These are phyloP conservation scores for Auriscalpium vulgare DNA, from an alignment of 768 basidiomycete genomes.

Conservation along the genomic window DNA sequence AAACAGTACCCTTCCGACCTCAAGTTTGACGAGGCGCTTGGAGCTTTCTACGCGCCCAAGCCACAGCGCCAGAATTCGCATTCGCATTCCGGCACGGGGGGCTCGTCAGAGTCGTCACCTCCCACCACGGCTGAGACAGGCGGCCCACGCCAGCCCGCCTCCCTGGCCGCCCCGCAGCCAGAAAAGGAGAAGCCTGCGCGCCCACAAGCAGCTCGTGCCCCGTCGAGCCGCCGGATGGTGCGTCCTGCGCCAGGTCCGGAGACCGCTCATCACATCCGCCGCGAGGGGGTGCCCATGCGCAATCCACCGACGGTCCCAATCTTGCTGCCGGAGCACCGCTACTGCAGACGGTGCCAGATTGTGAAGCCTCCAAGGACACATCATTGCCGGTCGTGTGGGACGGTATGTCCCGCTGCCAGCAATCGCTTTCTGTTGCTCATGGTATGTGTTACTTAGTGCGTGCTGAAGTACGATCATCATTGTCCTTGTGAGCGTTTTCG, in stretches of 20 bases:
- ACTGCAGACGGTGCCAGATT: conserved; percentile 54
- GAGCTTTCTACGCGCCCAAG: no score
- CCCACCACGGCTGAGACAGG: background rate
- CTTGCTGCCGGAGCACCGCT: conserved; percentile 56
- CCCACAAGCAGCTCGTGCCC: no score
- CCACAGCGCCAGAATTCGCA: background rate
- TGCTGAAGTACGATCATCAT: conserved; percentile 82
- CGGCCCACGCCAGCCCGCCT: no score
- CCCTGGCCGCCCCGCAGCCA: no score
- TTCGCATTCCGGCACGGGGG: background rate
- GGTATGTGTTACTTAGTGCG: conserved; percentile 42
- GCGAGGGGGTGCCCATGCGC: conserved; percentile 4
- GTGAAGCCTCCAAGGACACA: conserved; percentile 71
- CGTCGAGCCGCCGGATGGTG: no score
- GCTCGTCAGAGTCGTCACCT: background rate
- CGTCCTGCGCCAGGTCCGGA: no score
- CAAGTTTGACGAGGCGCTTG: background rate
- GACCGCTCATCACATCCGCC: no score
- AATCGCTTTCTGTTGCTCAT: background rate
- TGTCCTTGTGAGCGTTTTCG: conserved; percentile 60
- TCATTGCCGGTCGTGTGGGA: conserved; percentile 80
- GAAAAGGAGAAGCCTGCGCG: no score
- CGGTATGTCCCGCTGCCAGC: conserved; percentile 37
- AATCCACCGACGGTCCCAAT: conserved; percentile 35
- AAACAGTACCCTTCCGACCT: background rate